Base-by-base conservation (phyloP, 108 stramenopile species). In the Aurantiochytrium sp. region DNA sequence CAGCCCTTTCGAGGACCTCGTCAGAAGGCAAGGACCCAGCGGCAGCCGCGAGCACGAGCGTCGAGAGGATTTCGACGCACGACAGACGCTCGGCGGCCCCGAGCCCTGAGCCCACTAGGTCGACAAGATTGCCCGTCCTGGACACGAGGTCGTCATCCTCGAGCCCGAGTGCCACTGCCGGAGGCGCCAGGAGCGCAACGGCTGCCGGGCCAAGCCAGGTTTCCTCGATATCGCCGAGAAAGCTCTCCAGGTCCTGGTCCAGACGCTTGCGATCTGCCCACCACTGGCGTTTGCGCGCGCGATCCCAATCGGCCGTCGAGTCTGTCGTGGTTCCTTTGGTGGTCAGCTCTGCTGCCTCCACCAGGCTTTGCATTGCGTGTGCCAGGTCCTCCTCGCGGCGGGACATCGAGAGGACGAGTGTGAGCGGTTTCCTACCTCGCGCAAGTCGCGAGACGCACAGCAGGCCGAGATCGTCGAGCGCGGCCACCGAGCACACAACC, bases 271-370 rank as follows among this genome's bases (percentile, higher is more conserved):
- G 39, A 6, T 81, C 42, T 6, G 21, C 39, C 73, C 73, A 81
- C 73, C 73, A 81, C 27, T 81, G 21, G 1, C 73, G 39, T 2
- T 81, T 81, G 6, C 73, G 39, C 12, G 42, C 6, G 10, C 73
- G 39, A 42, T 81, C 73, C 73, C 73, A 81, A 15, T 15, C 36
- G 6, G 39, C 42, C 6, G 73, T 81, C 27, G 73, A 81, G 17
- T 81, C 73, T 17, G 19, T 24, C 1, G 73, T 81, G 12, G 45
- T 48, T 8, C 73, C 73, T 42, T 48, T 81, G 12, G 73, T 81
- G 15, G 73, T 81, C 73, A 30, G 73, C 73, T 81, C 73, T n/a
- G 73, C 73, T 17, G 39, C 73, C 6, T 81, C 73, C 1, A 81
- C 24, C 15, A 81, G 59, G 34, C 12, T 19, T 34, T 34, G 59